Evolutionary conservation across 371 early-diverging fungal species (phyloP).

Genomic region (Zychaea mexicana): DNA sequence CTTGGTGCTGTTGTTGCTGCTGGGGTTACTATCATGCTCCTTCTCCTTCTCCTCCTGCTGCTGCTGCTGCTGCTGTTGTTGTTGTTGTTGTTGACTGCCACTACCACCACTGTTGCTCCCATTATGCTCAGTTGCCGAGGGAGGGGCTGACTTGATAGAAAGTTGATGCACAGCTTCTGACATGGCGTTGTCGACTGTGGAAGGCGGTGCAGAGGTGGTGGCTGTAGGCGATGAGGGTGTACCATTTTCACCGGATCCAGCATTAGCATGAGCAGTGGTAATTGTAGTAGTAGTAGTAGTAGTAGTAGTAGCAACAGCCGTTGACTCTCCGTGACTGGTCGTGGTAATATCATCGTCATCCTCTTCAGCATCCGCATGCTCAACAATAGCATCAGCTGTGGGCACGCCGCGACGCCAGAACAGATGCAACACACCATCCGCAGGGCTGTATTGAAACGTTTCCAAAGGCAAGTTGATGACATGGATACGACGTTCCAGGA

Average conservation of each 20-base stretch:
- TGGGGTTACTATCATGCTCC: background rate
- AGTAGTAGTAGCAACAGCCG: too few relatives aligned
- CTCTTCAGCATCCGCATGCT: conserved; percentile 20
- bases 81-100: background rate
- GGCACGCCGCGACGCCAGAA: conserved; percentile 51
- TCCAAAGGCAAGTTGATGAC: conserved; percentile 43
- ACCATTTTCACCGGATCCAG: conserved; percentile 14
- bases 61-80: conserved; percentile 1
- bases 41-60: too few relatives aligned
- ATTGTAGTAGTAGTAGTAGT: too few relatives aligned
- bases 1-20: background rate
- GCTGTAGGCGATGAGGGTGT: conserved; percentile 4
- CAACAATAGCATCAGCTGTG: conserved; percentile 30
- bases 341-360: conserved; percentile 12
- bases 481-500: conserved; percentile 60
- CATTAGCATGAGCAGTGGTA: background rate
- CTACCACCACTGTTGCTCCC: too few relatives aligned
- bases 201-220: conserved; percentile 12
- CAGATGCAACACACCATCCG: conserved; percentile 43
- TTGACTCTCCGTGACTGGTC: background rate
- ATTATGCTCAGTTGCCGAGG: too few relatives aligned
- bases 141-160: conserved; percentile 16
- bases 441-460: conserved; percentile 39
- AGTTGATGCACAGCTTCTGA: conserved; percentile 11
- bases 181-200: conserved; percentile 7